Conservation (phyloP, 345 rosid genomes). For the Dipteronia sinensis region DNA sequence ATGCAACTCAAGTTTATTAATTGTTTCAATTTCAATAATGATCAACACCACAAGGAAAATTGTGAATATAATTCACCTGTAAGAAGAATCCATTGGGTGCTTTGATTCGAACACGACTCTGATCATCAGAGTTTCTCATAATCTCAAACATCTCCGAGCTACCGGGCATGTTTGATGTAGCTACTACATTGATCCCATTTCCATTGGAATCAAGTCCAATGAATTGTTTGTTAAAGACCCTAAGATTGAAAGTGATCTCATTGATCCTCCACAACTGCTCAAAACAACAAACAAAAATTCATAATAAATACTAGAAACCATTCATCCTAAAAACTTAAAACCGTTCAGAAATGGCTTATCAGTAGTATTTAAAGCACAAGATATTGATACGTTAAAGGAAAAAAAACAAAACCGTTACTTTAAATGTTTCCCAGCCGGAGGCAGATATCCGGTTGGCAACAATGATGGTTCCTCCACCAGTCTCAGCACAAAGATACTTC, state of each 20-base stretch:
- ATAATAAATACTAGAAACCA: too few relatives aligned
- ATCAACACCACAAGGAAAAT: too few relatives aligned
- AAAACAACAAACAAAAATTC: not conserved
- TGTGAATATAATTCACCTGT: conserved; percentile 33
- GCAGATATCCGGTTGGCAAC: conserved; percentile 55
- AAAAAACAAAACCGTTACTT: conserved; percentile 25
- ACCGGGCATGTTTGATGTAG: conserved; percentile 32
- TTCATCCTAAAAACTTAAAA: not conserved
- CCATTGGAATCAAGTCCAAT: conserved; percentile 39
- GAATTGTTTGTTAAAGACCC: conserved; percentile 52
- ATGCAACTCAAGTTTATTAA: too few relatives aligned
- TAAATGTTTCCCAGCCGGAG: conserved; percentile 67
- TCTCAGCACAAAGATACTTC: conserved; percentile 56
- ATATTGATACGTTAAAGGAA: too few relatives aligned
- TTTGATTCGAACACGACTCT: conserved; percentile 48
- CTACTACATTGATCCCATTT: conserved; percentile 37
- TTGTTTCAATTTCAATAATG: too few relatives aligned
- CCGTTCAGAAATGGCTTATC: too few relatives aligned
- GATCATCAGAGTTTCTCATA: conserved; percentile 31
- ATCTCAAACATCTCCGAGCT: conserved; percentile 47
- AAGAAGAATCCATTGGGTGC: conserved; percentile 54
- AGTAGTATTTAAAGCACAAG: too few relatives aligned
- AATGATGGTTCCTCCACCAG: conserved; percentile 55
- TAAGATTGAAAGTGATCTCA: conserved; percentile 42
- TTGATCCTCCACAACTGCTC: conserved; percentile 62